phyloP scores from a whole-genome alignment of 176 grass and related monocot species.

The Carex pumila region DNA sequence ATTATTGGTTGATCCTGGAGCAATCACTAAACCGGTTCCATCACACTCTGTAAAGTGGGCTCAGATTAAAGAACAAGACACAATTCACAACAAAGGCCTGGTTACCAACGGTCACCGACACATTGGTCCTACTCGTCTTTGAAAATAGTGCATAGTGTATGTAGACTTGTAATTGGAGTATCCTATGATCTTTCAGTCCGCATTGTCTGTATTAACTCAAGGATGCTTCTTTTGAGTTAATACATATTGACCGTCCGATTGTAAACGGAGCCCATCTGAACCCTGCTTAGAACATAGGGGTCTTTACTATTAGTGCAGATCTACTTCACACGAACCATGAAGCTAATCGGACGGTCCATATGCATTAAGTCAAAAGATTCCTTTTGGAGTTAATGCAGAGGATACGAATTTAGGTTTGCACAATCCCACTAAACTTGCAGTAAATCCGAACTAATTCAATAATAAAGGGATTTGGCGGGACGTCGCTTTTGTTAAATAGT shows the following conservation, averaged over 20 bases:
- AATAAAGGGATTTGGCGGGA: conserved; percentile 24
- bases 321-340: too few species aligned
- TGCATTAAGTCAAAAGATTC: too few species aligned
- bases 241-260: too few species aligned
- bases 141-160: too few species aligned
- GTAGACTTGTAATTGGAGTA: neutral
- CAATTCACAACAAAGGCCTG: neutral
- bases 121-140: neutral
- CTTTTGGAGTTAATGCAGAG: too few species aligned
- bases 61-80: neutral
- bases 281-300: too few species aligned
- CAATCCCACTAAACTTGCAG: neutral
- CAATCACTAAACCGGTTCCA: neutral
- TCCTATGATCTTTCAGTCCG: neutral
- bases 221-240: too few species aligned
- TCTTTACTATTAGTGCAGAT: too few species aligned
- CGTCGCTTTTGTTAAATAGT: conserved; percentile 26
- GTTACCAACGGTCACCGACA: neutral
- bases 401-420: neutral
- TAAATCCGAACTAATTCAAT: conserved; percentile 2
- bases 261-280: too few species aligned
- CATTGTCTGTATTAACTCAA: too few species aligned
- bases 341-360: too few species aligned
- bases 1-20: neutral
- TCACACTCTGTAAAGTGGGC: neutral